Percentiles rank a stretch among this genome's conserved stretches.
These are phyloP conservation scores for Cruciata laevipes DNA, from an alignment of 257 asterid species.

Conservation along the genomic window DNA sequence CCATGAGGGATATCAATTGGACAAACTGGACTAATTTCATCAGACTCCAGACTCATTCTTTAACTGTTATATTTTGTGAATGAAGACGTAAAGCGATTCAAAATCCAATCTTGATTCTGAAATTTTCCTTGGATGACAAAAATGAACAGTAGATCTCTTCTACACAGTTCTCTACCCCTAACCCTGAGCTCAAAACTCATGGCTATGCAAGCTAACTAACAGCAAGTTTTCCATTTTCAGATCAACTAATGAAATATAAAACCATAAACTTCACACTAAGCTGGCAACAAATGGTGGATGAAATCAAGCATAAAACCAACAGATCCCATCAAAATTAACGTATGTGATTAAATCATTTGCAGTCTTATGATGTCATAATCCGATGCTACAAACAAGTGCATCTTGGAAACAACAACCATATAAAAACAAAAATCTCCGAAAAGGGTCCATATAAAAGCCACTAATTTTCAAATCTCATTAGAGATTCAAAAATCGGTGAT, in stretches of 20 bases:
- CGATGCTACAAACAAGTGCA: neutral
- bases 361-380: neutral
- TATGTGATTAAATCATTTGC: neutral
- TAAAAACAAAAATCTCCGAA: neutral
- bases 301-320: slow-evolving; percentile 4
- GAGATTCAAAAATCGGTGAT: neutral
- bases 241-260: neutral
- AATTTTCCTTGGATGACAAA: neutral
- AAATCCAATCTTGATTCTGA: neutral
- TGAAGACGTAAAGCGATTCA: neutral
- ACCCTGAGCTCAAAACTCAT: neutral
- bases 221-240: neutral
- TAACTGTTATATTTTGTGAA: neutral
- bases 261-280: neutral
- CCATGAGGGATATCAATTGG: neutral
- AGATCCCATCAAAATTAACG: slow-evolving; percentile 6
- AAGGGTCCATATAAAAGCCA: neutral
- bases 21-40: no score
- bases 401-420: neutral
- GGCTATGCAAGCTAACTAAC: neutral
- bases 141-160: neutral
- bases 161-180: neutral
- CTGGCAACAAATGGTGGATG: neutral
- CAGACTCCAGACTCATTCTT: neutral
- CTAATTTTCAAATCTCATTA: neutral